phyloP scores from a whole-genome alignment of 129 eudicot species.

The Escallonia rubra region DNA sequence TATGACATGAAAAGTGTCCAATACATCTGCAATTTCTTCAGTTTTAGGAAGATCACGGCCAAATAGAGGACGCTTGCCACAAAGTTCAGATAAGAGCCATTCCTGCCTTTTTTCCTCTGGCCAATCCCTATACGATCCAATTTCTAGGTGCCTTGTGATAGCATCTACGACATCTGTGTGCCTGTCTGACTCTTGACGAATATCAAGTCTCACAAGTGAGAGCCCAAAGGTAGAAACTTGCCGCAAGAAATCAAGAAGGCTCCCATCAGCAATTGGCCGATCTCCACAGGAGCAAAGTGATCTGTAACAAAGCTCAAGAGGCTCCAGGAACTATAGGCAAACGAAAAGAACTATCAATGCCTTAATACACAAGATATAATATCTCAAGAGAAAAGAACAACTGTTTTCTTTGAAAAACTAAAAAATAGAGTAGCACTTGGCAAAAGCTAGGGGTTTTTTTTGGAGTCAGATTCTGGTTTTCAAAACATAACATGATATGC shows the following conservation, averaged over 20 bases:
- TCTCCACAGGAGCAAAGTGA: constrained; percentile 81
- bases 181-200: constrained; percentile 74
- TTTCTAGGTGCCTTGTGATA: constrained; percentile 57
- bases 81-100: constrained; percentile 74
- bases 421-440: no score
- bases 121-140: constrained; percentile 76
- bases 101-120: constrained; percentile 62
- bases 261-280: constrained; percentile 76
- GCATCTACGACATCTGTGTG: constrained; percentile 76
- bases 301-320: constrained; percentile 77
- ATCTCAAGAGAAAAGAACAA: no score
- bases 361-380: not conserved
- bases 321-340: constrained; percentile 57
- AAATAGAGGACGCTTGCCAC: constrained; percentile 68
- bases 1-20: constrained; percentile 64
- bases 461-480: no score
- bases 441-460: no score
- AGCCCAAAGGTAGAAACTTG: constrained; percentile 88
- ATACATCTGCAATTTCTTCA: constrained; percentile 64
- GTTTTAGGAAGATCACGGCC: constrained; percentile 73
- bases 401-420: no score
- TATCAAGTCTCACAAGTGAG: constrained; percentile 69
- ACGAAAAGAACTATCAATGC: not conserved
- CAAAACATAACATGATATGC: no score
- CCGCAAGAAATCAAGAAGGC: constrained; percentile 79